Conservation (phyloP, 2,329 filamentous ascomycete genomes). For the Clonostachys solani region DNA sequence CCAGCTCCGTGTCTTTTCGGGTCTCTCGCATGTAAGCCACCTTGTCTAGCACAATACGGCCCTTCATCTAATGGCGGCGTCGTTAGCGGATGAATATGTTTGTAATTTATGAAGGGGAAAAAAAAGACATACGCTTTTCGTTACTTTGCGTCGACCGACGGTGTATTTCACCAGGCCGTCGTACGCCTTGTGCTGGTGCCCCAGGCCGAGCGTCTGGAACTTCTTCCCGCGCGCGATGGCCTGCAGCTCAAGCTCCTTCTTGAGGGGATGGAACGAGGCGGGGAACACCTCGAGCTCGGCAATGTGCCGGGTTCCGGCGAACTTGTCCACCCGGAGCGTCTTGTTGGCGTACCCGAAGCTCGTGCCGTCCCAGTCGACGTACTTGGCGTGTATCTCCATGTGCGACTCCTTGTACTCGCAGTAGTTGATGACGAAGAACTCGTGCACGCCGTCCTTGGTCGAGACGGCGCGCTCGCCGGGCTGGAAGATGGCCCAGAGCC, state of each 20-base stretch:
- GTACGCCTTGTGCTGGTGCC: constrained; percentile 4
- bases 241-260: background rate
- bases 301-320: constrained; percentile 1
- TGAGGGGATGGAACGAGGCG: background rate
- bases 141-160: constrained; percentile 1
- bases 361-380: constrained; percentile 1
- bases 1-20: too few species aligned
- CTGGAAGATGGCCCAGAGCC: constrained; percentile 86
- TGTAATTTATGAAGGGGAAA: constrained; percentile 17
- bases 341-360: constrained; percentile 2
- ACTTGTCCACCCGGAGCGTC: background rate
- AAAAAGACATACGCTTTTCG: background rate
- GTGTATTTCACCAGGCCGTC: constrained; percentile 23
- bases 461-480: constrained; percentile 78
- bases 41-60: too few species aligned
- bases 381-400: background rate
- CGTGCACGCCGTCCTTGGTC: constrained; percentile 69
- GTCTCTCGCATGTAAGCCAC: too few species aligned
- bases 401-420: constrained; percentile 42
- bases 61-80: too few species aligned
- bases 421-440: constrained; percentile 78
- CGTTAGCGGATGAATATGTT: constrained; percentile 15
- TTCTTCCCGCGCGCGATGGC: constrained; percentile 4
- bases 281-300: constrained; percentile 4
- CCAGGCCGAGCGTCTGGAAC: constrained; percentile 1